phyloP scores from a whole-genome alignment of 164 flowering plant species.

The Protea cynaroides region DNA sequence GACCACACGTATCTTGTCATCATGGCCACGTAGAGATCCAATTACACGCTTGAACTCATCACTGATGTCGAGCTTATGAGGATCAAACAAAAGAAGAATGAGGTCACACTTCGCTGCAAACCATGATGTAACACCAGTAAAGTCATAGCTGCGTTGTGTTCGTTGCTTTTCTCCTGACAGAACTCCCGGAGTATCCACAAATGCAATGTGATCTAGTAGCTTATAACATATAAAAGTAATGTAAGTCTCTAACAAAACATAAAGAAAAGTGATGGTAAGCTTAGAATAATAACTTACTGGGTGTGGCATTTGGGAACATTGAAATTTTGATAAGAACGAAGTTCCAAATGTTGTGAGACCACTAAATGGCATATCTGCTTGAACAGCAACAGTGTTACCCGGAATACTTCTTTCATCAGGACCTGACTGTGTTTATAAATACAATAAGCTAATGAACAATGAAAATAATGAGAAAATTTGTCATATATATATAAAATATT shows the following conservation, averaged over 20 bases:
- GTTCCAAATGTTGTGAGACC: slow-evolving; percentile 91
- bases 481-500: background rate
- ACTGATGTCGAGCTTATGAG: slow-evolving; percentile 92
- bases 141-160: slow-evolving; percentile 92
- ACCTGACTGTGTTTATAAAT: slow-evolving; percentile 52
- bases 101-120: slow-evolving; percentile 98
- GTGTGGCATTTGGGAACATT: slow-evolving; percentile 99
- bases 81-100: slow-evolving; percentile 89
- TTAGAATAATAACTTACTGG: slow-evolving; percentile 46
- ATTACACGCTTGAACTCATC: slow-evolving; percentile 98
- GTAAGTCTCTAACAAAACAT: background rate
- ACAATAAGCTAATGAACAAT: background rate
- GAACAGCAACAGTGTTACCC: slow-evolving; percentile 94
- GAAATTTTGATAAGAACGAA: slow-evolving; percentile 92
- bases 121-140: slow-evolving; percentile 98
- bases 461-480: background rate
- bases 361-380: slow-evolving; percentile 96
- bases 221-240: slow-evolving; percentile 19
- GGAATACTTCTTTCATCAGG: slow-evolving; percentile 94
- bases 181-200: slow-evolving; percentile 98
- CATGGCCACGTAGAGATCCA: slow-evolving; percentile 90
- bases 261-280: slow-evolving; percentile 2
- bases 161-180: slow-evolving; percentile 97
- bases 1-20: slow-evolving; percentile 96
- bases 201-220: slow-evolving; percentile 90